A percentile compares a stretch with the other conserved stretches of the same genome.
Evolutionary conservation across 306 rosid species (phyloP).

Genomic region (Vicia villosa): DNA sequence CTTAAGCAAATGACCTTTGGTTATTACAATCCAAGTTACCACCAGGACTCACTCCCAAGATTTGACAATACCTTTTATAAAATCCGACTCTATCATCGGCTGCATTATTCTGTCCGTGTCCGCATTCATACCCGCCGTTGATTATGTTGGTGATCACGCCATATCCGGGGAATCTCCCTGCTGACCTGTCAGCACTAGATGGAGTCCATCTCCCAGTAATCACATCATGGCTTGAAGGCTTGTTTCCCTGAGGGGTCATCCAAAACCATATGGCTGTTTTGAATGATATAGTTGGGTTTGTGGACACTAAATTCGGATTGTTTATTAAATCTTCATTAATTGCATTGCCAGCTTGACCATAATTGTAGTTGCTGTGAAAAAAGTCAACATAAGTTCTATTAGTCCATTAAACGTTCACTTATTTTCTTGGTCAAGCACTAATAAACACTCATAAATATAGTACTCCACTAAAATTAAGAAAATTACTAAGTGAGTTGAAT

Average conservation of each 20-base stretch:
- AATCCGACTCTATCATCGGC: conserved; percentile 39
- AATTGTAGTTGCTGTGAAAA: conserved; percentile 63
- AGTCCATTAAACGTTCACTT: neutral
- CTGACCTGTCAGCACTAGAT: conserved; percentile 42
- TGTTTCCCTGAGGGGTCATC: conserved; percentile 70
- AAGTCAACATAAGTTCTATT: neutral
- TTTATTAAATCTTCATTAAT: conserved; percentile 39
- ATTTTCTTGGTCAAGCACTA: neutral
- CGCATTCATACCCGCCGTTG: conserved; percentile 41
- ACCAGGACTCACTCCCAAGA: conserved; percentile 38
- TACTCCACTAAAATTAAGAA: neutral
- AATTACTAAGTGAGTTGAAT: conserved; percentile 62
- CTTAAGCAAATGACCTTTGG: conserved; percentile 40
- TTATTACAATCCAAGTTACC: conserved; percentile 46
- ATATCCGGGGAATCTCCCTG: conserved; percentile 39
- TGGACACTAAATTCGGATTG: conserved; percentile 60
- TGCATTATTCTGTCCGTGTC: conserved; percentile 19
- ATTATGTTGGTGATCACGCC: conserved; percentile 51
- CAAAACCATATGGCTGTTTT: conserved; percentile 78
- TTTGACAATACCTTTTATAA: conserved; percentile 38
- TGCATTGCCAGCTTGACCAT: conserved; percentile 55
- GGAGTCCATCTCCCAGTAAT: conserved; percentile 57
- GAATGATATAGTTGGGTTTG: conserved; percentile 51
- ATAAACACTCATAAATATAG: neutral
- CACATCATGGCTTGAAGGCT: conserved; percentile 75